These are phyloP conservation scores for Trichophyton mentagrophytes DNA, from an alignment of 2,329 filamentous ascomycete species.

Conservation along the genomic window DNA sequence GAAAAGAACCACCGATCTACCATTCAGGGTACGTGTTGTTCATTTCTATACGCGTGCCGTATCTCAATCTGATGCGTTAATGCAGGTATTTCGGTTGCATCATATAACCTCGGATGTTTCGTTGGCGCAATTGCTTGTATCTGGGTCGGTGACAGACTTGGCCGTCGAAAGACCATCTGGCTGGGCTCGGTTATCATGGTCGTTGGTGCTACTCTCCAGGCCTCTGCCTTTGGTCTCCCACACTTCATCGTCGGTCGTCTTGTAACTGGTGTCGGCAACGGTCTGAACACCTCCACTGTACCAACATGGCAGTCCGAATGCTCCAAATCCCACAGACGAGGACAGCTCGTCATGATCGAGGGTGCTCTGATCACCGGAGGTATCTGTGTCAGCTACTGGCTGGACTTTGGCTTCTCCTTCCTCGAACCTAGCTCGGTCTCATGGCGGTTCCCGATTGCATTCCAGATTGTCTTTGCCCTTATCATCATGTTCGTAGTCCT, in stretches of 20 bases:
- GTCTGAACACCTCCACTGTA: constrained; percentile 41
- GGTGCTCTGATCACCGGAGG: constrained; percentile 41
- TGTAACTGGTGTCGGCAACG: constrained; percentile 41
- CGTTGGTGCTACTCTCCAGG: constrained; percentile 38
- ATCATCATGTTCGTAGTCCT: constrained; percentile 39
- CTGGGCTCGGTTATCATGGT: constrained; percentile 38
- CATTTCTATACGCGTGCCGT: too few species aligned
- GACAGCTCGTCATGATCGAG: constrained; percentile 42
- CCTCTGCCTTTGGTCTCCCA: constrained; percentile 34
- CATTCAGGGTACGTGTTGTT: constrained; percentile 26
- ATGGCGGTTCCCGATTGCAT: constrained; percentile 46
- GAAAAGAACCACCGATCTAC: constrained; percentile 36
- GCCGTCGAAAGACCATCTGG: constrained; percentile 40
- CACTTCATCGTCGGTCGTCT: constrained; percentile 42
- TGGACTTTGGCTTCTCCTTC: constrained; percentile 42
- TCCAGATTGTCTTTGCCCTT: constrained; percentile 45
- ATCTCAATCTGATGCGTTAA: neutral
- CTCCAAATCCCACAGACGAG: constrained; percentile 39
- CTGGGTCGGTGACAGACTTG: constrained; percentile 40
- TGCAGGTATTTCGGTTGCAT: constrained; percentile 30
- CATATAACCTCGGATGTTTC: constrained; percentile 41
- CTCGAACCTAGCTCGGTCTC: constrained; percentile 36
- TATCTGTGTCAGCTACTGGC: constrained; percentile 40
- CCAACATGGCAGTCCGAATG: constrained; percentile 42
- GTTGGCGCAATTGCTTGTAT: constrained; percentile 39